These are phyloP conservation scores for Pestalotiopsis sp. DNA, from an alignment of 2,329 filamentous ascomycete species.

Conservation along the genomic window DNA sequence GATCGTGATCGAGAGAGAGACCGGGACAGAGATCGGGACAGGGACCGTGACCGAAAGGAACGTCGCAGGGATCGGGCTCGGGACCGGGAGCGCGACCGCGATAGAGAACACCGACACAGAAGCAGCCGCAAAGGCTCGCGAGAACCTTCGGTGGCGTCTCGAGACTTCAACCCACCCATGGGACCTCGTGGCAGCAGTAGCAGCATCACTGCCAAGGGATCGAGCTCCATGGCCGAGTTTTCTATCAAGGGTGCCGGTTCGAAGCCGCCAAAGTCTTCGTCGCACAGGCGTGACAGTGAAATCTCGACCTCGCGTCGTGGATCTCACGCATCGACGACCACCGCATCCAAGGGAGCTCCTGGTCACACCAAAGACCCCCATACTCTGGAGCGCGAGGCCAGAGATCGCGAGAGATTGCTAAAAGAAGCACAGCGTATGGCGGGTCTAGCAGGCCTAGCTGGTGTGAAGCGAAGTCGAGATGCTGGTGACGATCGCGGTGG, in stretches of 20 bases:
- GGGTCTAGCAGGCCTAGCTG: constrained; percentile 48
- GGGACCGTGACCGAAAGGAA: constrained; percentile 37
- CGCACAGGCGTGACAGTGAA: constrained; percentile 29
- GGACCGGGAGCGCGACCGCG: constrained; percentile 38
- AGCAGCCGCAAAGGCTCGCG: constrained; percentile 35
- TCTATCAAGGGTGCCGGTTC: constrained; percentile 40
- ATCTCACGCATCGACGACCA: constrained; percentile 35
- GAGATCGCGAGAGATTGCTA: constrained; percentile 66
- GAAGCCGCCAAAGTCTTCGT: constrained; percentile 23
- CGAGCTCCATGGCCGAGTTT: constrained; percentile 29
- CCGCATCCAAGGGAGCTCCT: constrained; percentile 22
- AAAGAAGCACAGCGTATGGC: constrained; percentile 71
- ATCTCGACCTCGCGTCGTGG: constrained; percentile 33
- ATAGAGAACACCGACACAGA: constrained; percentile 36
- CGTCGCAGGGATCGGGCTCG: constrained; percentile 39
- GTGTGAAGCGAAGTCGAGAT: constrained; percentile 51
- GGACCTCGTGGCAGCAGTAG: constrained; percentile 37
- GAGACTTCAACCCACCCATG: constrained; percentile 43
- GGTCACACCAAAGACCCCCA: constrained; percentile 57
- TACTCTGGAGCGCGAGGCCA: constrained; percentile 69
- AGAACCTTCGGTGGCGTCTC: constrained; percentile 37
- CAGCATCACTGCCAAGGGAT: constrained; percentile 29
- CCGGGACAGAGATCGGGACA: constrained; percentile 39
- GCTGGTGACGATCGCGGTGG: constrained; percentile 45
- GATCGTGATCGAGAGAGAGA: constrained; percentile 42